Percentiles rank a stretch among this genome's conserved stretches.
Conservation (phyloP, 2,329 filamentous ascomycete species). For the Fusarium floridanum region DNA sequence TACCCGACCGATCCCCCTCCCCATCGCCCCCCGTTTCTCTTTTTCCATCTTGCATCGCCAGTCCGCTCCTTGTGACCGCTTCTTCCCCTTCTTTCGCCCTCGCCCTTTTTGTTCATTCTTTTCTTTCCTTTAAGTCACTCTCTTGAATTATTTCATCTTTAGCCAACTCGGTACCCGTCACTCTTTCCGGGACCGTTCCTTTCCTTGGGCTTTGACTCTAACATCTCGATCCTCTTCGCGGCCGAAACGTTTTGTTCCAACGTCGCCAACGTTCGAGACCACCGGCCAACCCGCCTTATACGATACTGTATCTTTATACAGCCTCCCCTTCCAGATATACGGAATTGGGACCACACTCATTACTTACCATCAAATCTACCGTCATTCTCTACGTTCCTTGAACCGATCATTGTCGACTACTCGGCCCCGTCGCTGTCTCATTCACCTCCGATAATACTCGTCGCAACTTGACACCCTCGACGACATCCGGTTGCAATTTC, state of each 20-base stretch:
- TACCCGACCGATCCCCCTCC: conserved; percentile 51
- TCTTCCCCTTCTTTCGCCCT: conserved; percentile 54
- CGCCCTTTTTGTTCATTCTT: conserved; percentile 57
- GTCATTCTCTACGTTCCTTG: conserved; percentile 42
- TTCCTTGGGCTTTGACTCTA: conserved; percentile 53
- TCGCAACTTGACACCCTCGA: conserved; percentile 33
- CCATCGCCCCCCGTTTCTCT: conserved; percentile 52
- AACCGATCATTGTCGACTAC: conserved; percentile 30
- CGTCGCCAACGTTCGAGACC: conserved; percentile 40
- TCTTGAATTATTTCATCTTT: conserved; percentile 54
- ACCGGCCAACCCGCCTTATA: conserved; percentile 29
- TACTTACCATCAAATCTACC: conserved; percentile 39
- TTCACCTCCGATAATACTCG: conserved; percentile 23
- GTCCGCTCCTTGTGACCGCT: conserved; percentile 55
- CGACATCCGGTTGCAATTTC: conserved; percentile 28
- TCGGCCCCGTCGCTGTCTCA: conserved; percentile 17
- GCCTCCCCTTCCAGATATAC: conserved; percentile 31
- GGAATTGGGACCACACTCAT: conserved; percentile 52
- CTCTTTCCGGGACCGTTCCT: conserved; percentile 65
- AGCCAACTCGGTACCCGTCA: conserved; percentile 62
- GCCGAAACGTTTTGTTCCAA: conserved; percentile 31
- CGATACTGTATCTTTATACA: conserved; percentile 34
- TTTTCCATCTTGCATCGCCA: conserved; percentile 52
- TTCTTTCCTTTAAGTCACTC: conserved; percentile 66
- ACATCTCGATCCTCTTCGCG: conserved; percentile 40